Evolutionary conservation across 176 grass and related monocot genomes (phyloP), one percentile per base, ranked within the genome.

Genomic region (Oryza nivara): DNA sequence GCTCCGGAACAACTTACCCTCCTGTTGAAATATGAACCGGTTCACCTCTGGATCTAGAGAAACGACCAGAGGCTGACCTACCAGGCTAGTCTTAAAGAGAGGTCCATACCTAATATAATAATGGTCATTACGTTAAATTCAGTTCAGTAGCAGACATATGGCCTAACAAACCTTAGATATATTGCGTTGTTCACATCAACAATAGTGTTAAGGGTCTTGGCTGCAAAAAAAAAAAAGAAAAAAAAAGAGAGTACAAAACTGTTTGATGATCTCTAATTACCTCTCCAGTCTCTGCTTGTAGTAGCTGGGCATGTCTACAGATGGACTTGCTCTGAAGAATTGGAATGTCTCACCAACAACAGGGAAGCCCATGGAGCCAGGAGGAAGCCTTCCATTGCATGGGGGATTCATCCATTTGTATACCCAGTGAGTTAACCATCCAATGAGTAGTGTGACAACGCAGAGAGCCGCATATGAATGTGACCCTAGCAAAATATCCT

Each of bases 291-390:
- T 68, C 69, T 35, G 11, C 7, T 49, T 80, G 45, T 52, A 80
- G 78, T 14, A 80, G 65, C 0, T 4, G 12, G 65, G 78, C 0
- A 80, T 17, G 26, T 52, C 78, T 3, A 80, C 1, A 0, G 78
- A 80, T 16, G 44, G 45, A 45, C 65, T 80, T 69, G 78, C 10
- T 19, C 22, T 69, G 45, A 80, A 52, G 78, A 69, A 80, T 15
- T 69, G 34, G 16, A 81, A 68, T 25, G 85, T 87, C 61, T 87
- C 78, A 1, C 85, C 85, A 44, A 87, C 43, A 14, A 88, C 25
- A 40, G 87, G 90, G 46, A 85, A 48, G 20, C 82, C 76, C 82
- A 73, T 78, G 78, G 68, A 82, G 4, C 82, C 71, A 30, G 72
- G 56, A 64, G 73, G 78, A 19, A 91, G 90, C 44, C 10, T 66